Evolutionary conservation across 805 yeast species (phyloP).

Genomic region (Tetrapisispora fleetii): DNA sequence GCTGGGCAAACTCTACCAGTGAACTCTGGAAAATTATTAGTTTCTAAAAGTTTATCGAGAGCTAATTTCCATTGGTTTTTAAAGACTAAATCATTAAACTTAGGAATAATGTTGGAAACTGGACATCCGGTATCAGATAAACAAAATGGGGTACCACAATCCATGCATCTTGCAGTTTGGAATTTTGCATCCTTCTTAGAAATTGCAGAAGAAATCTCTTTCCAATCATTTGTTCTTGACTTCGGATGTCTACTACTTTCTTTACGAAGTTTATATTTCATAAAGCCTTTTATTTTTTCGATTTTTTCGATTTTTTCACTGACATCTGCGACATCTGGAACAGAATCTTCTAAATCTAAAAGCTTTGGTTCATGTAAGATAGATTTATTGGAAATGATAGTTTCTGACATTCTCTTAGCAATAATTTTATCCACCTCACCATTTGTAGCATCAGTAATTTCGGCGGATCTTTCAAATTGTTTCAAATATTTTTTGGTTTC

Average conservation of each 20-base stretch:
- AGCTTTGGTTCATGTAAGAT: conserved; percentile 66
- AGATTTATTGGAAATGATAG: conserved; percentile 24
- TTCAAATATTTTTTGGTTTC: conserved; percentile 58
- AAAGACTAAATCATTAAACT: conserved; percentile 95
- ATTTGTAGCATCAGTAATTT: conserved; percentile 77
- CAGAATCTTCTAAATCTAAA: conserved; percentile 81
- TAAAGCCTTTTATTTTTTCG: conserved; percentile 74
- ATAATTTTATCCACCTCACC: conserved; percentile 67
- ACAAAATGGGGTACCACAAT: conserved; percentile 99
- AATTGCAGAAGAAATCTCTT: conserved; percentile 73
- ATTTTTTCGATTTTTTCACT: conserved; percentile 50
- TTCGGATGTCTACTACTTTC: conserved; percentile 75
- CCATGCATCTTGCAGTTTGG: conserved; percentile 98
- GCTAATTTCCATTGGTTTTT: conserved; percentile 93
- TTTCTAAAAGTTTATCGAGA: conserved; percentile 80
- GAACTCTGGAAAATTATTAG: conserved; percentile 97
- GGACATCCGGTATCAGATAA: conserved; percentile 98
- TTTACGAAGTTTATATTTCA: conserved; percentile 83
- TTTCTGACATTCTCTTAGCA: conserved; percentile 25
- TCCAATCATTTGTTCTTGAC: conserved; percentile 83
- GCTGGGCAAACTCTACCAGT: conserved; percentile 98
- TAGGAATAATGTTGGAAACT: conserved; percentile 91
- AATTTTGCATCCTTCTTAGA: conserved; percentile 76
- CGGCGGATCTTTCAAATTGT: conserved; percentile 65
- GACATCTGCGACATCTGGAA: conserved; percentile 57